Conservation (phyloP, 176 grass and related monocot species). For the Paspalum notatum region DNA sequence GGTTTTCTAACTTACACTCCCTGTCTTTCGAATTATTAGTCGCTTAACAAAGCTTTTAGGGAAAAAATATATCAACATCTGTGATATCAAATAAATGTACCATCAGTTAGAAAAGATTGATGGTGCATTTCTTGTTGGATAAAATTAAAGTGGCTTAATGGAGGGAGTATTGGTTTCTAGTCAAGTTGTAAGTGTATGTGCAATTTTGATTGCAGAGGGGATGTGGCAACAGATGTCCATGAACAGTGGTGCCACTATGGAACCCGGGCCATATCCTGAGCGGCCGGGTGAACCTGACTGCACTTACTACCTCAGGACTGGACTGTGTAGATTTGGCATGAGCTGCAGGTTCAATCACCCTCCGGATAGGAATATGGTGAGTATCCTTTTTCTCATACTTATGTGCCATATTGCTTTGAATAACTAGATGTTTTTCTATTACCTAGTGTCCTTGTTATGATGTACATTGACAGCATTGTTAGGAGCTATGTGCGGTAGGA, state of each 20-base stretch:
- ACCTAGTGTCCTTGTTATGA: slow-evolving; percentile 4
- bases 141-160: no score
- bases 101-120: no score
- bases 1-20: neutral
- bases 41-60: no score
- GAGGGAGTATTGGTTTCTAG: neutral
- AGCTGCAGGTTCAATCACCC: slow-evolving; percentile 98
- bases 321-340: slow-evolving; percentile 89
- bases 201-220: slow-evolving; percentile 59
- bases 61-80: no score
- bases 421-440: slow-evolving; percentile 2
- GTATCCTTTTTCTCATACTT: slow-evolving; percentile 28
- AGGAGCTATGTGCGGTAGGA: neutral
- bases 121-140: no score
- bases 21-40: no score
- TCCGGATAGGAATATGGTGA: slow-evolving; percentile 86
- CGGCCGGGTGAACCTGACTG: slow-evolving; percentile 82
- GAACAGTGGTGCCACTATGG: slow-evolving; percentile 53
- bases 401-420: slow-evolving; percentile 32
- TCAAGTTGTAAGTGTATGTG: neutral
- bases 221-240: slow-evolving; percentile 89
- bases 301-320: slow-evolving; percentile 98
- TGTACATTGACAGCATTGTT: slow-evolving; percentile 21
- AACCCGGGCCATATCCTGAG: slow-evolving; percentile 76
- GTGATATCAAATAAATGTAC: no score